Evolutionary conservation across 257 asterid species (phyloP), one percentile per base, ranked within the genome.

Genomic region (Echites panduratus): DNA sequence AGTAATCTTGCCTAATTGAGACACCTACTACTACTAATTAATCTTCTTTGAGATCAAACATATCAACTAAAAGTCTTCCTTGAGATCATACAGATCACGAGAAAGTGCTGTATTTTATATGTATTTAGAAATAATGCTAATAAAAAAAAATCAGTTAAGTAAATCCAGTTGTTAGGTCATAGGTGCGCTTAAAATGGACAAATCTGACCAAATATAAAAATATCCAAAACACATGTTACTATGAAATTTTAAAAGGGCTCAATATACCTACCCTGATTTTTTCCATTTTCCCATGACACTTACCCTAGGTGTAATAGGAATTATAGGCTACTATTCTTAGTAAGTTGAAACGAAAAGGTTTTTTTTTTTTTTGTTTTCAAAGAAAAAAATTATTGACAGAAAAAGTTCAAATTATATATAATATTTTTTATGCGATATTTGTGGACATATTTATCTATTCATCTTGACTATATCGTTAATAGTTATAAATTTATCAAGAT

Each of bases 131-230:
- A 48, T 2, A 48, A 48, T 4, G 16, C n/a, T n/a, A 48, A 12
- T 9, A 9, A 48, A 48, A 48, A 0, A 49, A 14, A 14, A 13
- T 57, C 38, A 73, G 62, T 57, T 68, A 63, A 64, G 35, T 48
- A 70, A 79, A 54, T 74, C 64, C 6, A 62, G 70, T 61, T 73
- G 53, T 61, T 69, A 68, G 53, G 75, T 41, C 78, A 78, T 41
- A 44, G 32, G 58, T 68, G 45, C 72, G 45, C 72, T 41, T 13
- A 73, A 67, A 76, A 71, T 63, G 59, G 72, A 64, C 72, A 66
- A 57, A 71, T 54, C 54, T 29, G 24, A 53, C 68, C 0, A 7
- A 1, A 1, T 53, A 53, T 53, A 53, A 5, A 53, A 5, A 19
- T 19, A 53, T 20, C 58, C 10, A 20, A 53, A 20, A 9, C 58